These are phyloP conservation scores for Neurospora sp. DNA, from an alignment of 2,329 filamentous ascomycete species.

Conservation along the genomic window DNA sequence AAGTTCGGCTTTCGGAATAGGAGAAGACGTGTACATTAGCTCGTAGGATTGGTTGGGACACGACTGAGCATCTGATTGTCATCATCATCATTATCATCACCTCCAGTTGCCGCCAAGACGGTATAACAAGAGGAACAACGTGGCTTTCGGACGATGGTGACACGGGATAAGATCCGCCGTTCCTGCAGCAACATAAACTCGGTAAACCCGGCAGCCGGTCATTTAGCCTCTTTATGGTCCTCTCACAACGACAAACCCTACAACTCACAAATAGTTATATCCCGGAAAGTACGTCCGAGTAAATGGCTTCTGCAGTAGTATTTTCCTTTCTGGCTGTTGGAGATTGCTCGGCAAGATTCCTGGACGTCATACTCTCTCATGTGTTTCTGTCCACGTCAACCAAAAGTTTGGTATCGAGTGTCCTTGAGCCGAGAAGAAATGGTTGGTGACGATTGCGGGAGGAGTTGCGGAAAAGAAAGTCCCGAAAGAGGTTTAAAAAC, in stretches of 20 bases:
- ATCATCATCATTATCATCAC: no score
- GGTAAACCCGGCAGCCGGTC: constrained; percentile 17
- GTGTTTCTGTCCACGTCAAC: background rate
- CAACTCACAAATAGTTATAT: background rate
- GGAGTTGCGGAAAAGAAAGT: background rate
- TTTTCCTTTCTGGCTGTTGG: background rate
- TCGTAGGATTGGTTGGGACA: background rate
- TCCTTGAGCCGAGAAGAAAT: background rate
- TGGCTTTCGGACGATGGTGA: constrained; percentile 6
- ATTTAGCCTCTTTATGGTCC: constrained; percentile 18
- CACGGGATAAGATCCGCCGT: constrained; percentile 12
- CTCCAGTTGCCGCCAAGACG: constrained; percentile 8
- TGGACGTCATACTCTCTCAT: background rate
- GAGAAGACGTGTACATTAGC: background rate
- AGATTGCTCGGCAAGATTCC: background rate
- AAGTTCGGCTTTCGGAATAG: background rate
- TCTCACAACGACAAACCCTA: background rate
- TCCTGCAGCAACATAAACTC: constrained; percentile 12
- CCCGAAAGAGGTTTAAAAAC: background rate
- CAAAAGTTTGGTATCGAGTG: background rate
- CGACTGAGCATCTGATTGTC: background rate
- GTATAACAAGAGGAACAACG: constrained; percentile 7
- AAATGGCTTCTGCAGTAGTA: background rate
- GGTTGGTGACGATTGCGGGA: background rate
- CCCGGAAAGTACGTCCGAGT: background rate